Evolutionary conservation across 371 early-diverging fungal species (phyloP), one percentile per base, ranked within the genome.

Genomic region (Circinella umbellata): DNA sequence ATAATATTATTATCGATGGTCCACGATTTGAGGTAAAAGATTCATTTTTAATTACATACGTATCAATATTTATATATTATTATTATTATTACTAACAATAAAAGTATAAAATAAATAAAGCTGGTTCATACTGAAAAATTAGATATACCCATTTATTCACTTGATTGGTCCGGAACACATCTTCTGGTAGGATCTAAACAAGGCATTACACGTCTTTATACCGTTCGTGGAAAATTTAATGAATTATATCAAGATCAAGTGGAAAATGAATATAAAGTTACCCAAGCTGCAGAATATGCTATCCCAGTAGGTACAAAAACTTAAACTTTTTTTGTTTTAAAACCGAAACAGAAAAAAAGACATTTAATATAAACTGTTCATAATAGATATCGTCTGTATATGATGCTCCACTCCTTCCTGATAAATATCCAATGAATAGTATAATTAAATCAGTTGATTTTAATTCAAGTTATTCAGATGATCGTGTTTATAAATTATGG

Each of bases 111-210:
- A 42, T 36, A 51, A 42, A 57, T 64, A 54, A 47, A 65, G 37
- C 34, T 48, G 46, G 10, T 66, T 5, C 73, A 76, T 62, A 68
- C 60, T 35, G 75, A 78, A 61, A 27, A 46, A 6, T 17, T 81
- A 17, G 64, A 69, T 39, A 49, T 39, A 1, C 82, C 79, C 4
- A 69, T 81, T 13, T 63, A 79, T 62, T 77, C 79, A 4, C 63
- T 81, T 4, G 82, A 81, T 37, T 81, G 77, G 76, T 67, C 73
- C 14, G 71, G 72, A 4, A 53, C 76, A 4, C 72, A 73, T 46
- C 17, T 81, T 6, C 54, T 81, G 11, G 73, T 79, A 13, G 79
- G 82, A 0, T 72, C 73, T 0, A 67, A 71, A 4, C 42, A 69
- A 48, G 72, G 74, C 4, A 63, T 61, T 0, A 64, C 69, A 6